phyloP scores from a whole-genome alignment of 306 rosid genomes.

The Trichosanthes cucumerina region DNA sequence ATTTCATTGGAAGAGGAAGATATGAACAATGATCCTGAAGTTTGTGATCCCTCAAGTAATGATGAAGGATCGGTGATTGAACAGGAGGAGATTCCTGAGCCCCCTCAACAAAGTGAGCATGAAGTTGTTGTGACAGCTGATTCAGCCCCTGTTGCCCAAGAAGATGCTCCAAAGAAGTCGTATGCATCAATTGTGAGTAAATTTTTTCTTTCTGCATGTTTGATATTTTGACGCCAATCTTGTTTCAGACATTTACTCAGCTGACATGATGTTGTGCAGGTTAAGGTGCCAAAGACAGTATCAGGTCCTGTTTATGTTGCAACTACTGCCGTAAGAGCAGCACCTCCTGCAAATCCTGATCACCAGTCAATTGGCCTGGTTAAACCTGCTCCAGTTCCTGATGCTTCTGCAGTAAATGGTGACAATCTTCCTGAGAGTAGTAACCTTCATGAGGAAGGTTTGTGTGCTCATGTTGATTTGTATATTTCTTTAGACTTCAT shows the following conservation, averaged over 20 bases:
- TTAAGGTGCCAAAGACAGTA: conserved; percentile 59
- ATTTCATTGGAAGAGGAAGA: conserved; percentile 44
- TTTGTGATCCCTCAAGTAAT: conserved; percentile 49
- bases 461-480: background rate
- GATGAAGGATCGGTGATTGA: conserved; percentile 61
- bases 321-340: conserved; percentile 35
- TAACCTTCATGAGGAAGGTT: conserved; percentile 76
- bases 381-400: conserved; percentile 43
- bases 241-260: conserved; percentile 6
- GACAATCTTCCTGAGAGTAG: conserved; percentile 55
- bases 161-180: conserved; percentile 62
- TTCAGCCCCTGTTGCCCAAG: conserved; percentile 47
- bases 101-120: conserved; percentile 30
- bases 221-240: background rate
- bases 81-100: conserved; percentile 54
- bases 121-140: conserved; percentile 31
- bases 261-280: conserved; percentile 22
- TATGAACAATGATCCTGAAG: conserved; percentile 54
- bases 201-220: conserved; percentile 7
- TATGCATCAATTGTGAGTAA: conserved; percentile 87
- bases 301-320: conserved; percentile 39
- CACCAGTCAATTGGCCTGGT: conserved; percentile 33
- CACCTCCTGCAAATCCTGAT: conserved; percentile 36
- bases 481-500: background rate
- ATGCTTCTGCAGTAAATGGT: conserved; percentile 38